phyloP scores from a whole-genome alignment of 1,284 basidiomycete genomes.

The Athelia sp. region DNA sequence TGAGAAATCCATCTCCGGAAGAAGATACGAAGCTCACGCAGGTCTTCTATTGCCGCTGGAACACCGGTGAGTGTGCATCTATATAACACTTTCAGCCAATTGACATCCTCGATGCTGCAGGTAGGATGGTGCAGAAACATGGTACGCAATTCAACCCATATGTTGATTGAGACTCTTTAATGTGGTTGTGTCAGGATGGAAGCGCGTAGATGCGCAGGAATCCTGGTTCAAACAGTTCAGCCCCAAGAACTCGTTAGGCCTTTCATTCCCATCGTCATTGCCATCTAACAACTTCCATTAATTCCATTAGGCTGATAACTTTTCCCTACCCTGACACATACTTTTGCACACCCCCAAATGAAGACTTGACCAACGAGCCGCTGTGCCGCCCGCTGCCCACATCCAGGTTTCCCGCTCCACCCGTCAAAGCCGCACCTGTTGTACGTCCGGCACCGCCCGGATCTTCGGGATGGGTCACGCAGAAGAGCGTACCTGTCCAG shows the following conservation, averaged over 20 bases:
- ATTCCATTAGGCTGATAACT: slow-evolving; percentile 26
- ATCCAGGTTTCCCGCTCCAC: slow-evolving; percentile 25
- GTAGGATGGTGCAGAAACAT: slow-evolving; percentile 32
- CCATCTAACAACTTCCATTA: background rate
- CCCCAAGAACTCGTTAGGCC: slow-evolving; percentile 30
- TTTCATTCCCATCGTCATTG: slow-evolving; percentile 3
- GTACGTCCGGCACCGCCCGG: background rate
- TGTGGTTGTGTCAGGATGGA: slow-evolving; percentile 49
- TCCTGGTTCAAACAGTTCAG: slow-evolving; percentile 52
- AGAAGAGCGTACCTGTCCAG: background rate
- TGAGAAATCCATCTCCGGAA: slow-evolving; percentile 36
- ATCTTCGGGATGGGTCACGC: background rate
- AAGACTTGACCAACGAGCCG: slow-evolving; percentile 47
- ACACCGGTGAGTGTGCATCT: slow-evolving; percentile 19
- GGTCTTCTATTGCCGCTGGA: slow-evolving; percentile 51
- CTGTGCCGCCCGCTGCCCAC: slow-evolving; percentile 57
- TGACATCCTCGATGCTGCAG: no score
- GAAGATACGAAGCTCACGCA: slow-evolving; percentile 36
- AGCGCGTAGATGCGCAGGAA: slow-evolving; percentile 44
- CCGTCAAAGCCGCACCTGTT: background rate
- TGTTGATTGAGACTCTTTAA: background rate
- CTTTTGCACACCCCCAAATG: slow-evolving; percentile 47
- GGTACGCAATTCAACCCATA: background rate
- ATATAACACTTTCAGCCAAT: no score
- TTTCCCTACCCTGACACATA: slow-evolving; percentile 51